Conservation (phyloP, 176 grass and related monocot species). For the Bonia amplexicaulis region DNA sequence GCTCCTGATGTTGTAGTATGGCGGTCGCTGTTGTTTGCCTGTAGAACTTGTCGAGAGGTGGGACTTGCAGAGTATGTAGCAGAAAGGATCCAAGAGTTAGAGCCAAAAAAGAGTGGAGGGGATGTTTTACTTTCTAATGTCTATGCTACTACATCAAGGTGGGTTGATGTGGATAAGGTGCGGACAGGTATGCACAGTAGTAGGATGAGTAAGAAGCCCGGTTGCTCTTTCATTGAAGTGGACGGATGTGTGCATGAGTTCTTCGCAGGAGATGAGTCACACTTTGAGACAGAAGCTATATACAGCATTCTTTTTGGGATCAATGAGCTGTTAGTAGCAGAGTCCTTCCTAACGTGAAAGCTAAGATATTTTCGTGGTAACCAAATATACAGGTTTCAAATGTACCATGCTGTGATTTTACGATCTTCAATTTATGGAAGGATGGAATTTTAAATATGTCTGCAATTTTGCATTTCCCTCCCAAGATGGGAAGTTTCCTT, state of each 20-base stretch:
- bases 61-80: slow-evolving; percentile 62
- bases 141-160: slow-evolving; percentile 74
- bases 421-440: not conserved
- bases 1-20: slow-evolving; percentile 70
- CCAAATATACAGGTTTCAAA: not conserved
- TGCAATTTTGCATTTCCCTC: slow-evolving; percentile 5
- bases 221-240: slow-evolving; percentile 90
- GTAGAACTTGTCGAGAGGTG: slow-evolving; percentile 53
- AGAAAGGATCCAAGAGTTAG: slow-evolving; percentile 59
- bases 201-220: slow-evolving; percentile 63
- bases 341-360: slow-evolving; percentile 35
- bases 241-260: slow-evolving; percentile 71
- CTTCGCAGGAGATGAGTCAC: slow-evolving; percentile 60
- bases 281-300: slow-evolving; percentile 54
- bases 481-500: not conserved
- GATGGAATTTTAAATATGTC: not conserved
- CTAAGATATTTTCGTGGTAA: not conserved
- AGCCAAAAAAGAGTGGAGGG: slow-evolving; percentile 47
- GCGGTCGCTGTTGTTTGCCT: slow-evolving; percentile 82
- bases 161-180: slow-evolving; percentile 67
- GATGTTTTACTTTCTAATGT: slow-evolving; percentile 89
- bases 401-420: slow-evolving; percentile 6
- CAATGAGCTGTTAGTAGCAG: slow-evolving; percentile 41
- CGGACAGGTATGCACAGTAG: slow-evolving; percentile 38
- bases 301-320: slow-evolving; percentile 54